Evolutionary conservation across 805 yeast genomes (phyloP).

Genomic region (Suhomyces pyralidae): DNA sequence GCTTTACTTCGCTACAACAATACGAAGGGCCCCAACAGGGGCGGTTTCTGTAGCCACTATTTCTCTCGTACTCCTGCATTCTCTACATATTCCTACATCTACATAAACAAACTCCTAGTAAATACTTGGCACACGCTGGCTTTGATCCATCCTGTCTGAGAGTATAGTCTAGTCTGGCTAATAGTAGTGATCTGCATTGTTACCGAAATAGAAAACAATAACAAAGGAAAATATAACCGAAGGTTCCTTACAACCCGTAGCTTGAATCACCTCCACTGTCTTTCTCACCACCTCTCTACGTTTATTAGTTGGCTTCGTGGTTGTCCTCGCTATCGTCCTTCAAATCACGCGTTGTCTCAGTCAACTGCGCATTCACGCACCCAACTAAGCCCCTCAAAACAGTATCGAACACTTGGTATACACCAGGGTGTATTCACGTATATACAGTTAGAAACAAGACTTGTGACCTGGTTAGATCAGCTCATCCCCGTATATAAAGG

Average conservation of each 20-base stretch:
- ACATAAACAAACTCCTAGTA: no score
- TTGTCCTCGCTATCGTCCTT: not conserved
- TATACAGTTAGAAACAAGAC: no score
- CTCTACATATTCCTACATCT: no score
- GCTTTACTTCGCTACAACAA: not conserved
- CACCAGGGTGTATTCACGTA: not conserved
- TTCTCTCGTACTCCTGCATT: not conserved
- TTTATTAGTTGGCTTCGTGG: not conserved
- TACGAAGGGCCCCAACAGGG: not conserved
- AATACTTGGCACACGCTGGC: no score
- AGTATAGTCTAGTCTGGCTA: no score
- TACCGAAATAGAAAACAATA: not conserved
- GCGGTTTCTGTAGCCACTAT: not conserved
- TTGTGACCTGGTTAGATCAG: not conserved
- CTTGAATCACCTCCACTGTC: not conserved
- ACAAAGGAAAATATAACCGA: not conserved
- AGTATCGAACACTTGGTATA: not conserved
- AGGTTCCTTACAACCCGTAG: not conserved
- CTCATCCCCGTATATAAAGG: not conserved
- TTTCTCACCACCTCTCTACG: not conserved
- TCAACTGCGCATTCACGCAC: slow-evolving; percentile 1
- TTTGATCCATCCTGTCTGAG: no score
- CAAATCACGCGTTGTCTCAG: not conserved
- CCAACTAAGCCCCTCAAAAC: not conserved
- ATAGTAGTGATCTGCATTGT: not conserved